A percentile compares a stretch with the other conserved stretches of the same genome.
These are phyloP conservation scores for Candida mesenterica DNA, from an alignment of 1,139 yeast genomes.

Conservation along the genomic window DNA sequence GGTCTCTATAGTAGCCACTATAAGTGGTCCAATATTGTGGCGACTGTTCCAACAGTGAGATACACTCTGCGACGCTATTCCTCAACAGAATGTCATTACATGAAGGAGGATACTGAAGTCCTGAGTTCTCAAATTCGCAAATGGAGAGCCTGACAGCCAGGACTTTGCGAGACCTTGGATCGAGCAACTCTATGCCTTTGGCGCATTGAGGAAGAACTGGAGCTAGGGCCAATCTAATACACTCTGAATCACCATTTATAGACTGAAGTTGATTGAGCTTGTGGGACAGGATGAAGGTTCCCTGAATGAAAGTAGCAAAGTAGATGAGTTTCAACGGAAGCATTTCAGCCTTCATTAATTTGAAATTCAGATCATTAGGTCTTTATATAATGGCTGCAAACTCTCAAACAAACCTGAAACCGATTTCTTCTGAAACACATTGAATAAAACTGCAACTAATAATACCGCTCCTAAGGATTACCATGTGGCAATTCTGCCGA, in stretches of 20 bases:
- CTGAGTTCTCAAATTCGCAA: conserved; percentile 53
- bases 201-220: conserved; percentile 28
- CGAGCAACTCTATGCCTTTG: conserved; percentile 33
- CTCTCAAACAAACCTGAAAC: conserved; percentile 9
- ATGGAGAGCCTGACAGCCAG: conserved; percentile 51
- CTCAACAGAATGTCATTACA: conserved; percentile 21
- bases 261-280: neutral
- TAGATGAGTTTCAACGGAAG: no score
- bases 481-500: no score
- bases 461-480: no score
- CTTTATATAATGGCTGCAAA: neutral
- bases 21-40: conserved; percentile 63
- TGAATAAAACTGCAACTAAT: neutral
- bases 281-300: neutral
- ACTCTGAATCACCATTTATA: conserved; percentile 11
- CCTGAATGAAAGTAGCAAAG: no score
- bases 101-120: conserved; percentile 31
- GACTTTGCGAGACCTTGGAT: conserved; percentile 26
- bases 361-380: no score
- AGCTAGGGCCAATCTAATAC: conserved; percentile 28
- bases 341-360: no score
- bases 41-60: conserved; percentile 36
- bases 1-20: conserved; percentile 54
- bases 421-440: neutral
- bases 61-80: conserved; percentile 29